Percentiles rank a stretch among this genome's conserved stretches.
Evolutionary conservation across 306 rosid genomes (phyloP).

Genomic region (Cicer pinnatifidum): DNA sequence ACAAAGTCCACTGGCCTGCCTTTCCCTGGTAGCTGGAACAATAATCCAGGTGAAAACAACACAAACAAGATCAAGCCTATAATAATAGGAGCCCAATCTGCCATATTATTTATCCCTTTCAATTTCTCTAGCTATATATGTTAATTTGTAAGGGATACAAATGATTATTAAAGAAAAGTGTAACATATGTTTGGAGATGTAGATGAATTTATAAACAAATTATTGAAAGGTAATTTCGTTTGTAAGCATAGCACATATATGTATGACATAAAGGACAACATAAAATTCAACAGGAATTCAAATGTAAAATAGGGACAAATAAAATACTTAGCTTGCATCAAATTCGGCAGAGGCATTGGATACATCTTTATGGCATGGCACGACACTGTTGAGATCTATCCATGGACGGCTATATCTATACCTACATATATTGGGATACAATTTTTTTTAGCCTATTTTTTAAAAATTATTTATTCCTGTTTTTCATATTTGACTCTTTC

Average conservation of each 20-base stretch:
- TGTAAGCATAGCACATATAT: background rate
- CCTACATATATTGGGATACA: too few species aligned
- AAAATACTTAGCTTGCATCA: constrained; percentile 11
- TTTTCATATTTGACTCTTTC: too few species aligned
- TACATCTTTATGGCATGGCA: background rate
- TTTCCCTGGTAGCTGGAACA: constrained; percentile 83
- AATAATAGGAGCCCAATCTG: constrained; percentile 78
- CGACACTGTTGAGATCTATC: background rate
- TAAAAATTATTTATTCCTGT: too few species aligned
- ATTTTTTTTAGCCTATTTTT: too few species aligned
- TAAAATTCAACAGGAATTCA: constrained; percentile 21
- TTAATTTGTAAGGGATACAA: background rate
- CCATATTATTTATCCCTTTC: constrained; percentile 47
- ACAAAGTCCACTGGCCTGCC: constrained; percentile 57
- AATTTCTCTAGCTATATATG: background rate
- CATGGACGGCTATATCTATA: constrained; percentile 21
- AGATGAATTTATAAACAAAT: constrained; percentile 39
- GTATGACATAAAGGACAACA: constrained; percentile 42
- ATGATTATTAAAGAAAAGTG: constrained; percentile 6
- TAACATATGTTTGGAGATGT: background rate
- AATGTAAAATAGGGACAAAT: constrained; percentile 43
- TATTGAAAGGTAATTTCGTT: background rate
- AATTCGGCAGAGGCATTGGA: constrained; percentile 45
- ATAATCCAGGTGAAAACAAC: constrained; percentile 67
- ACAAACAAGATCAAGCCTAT: constrained; percentile 70